Percentiles rank a stretch among this genome's conserved stretches.
Conservation (phyloP, 2,329 filamentous ascomycete species). For the Bertia moriformis region DNA sequence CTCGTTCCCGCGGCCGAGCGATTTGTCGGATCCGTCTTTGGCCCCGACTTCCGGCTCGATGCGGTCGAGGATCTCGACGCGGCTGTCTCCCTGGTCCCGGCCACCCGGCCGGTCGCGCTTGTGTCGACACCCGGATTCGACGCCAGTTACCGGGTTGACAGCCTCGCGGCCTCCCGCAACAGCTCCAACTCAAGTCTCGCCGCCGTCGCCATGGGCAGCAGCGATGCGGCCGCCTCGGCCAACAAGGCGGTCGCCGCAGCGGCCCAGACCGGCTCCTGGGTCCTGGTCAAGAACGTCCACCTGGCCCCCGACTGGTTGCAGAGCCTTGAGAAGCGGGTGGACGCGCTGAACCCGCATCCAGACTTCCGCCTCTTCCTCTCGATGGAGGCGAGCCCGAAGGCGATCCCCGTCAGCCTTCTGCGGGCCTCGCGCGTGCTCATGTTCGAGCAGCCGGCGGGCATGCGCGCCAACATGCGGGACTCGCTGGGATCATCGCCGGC, state of each 20-base stretch:
- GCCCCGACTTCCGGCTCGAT: slow-evolving; percentile 66
- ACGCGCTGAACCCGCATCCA: slow-evolving; percentile 80
- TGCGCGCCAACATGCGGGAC: slow-evolving; percentile 96
- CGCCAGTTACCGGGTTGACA: slow-evolving; percentile 97
- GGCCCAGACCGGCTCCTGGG: slow-evolving; percentile 84
- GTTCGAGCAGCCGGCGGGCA: slow-evolving; percentile 94
- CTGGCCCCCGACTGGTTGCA: slow-evolving; percentile 91
- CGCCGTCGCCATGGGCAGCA: slow-evolving; percentile 89
- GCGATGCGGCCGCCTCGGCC: slow-evolving; percentile 28
- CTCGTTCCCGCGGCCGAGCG: slow-evolving; percentile 85
- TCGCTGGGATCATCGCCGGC: no score
- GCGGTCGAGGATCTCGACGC: slow-evolving; percentile 72
- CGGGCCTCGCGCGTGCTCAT: slow-evolving; percentile 87
- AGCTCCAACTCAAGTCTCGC: slow-evolving; percentile 89
- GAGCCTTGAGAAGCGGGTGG: slow-evolving; percentile 90
- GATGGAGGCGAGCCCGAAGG: slow-evolving; percentile 92
- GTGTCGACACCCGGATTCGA: slow-evolving; percentile 95
- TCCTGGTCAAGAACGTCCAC: slow-evolving; percentile 97
- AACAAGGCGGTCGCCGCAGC: slow-evolving; percentile 24
- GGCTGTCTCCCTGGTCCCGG: slow-evolving; percentile 70
- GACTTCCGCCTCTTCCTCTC: slow-evolving; percentile 93
- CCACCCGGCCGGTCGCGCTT: slow-evolving; percentile 74
- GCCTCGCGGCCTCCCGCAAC: slow-evolving; percentile 76
- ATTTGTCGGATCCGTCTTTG: slow-evolving; percentile 77
- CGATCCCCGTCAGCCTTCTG: slow-evolving; percentile 91